Evolutionary conservation across 257 asterid genomes (phyloP).

Genomic region (Verbascum thapsus): DNA sequence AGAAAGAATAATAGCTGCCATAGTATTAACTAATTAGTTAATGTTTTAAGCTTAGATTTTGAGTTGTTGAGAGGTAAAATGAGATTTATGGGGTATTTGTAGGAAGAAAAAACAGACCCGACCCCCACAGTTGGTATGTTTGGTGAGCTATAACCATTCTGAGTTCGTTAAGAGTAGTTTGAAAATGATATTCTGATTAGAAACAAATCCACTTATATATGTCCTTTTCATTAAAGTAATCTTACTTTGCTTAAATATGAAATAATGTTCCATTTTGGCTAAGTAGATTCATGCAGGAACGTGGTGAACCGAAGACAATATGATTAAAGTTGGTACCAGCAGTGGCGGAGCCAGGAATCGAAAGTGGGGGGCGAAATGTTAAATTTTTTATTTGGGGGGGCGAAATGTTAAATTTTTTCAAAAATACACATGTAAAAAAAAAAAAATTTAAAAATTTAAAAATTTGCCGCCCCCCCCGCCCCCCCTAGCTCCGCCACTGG

Average conservation of each 20-base stretch:
- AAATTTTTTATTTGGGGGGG: no score
- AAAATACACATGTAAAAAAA: no score
- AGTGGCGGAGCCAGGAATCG: no score
- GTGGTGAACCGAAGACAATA: background rate
- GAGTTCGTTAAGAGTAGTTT: slow-evolving; percentile 22
- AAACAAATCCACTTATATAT: background rate
- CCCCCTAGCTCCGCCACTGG: no score
- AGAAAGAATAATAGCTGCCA: slow-evolving; percentile 43
- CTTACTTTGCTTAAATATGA: slow-evolving; percentile 29
- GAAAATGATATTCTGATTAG: slow-evolving; percentile 13
- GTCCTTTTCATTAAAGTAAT: no score
- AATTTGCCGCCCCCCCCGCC: no score
- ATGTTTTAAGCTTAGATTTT: background rate
- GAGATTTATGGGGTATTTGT: slow-evolving; percentile 31
- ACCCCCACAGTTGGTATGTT: slow-evolving; percentile 30
- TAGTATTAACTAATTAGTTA: slow-evolving; percentile 9
- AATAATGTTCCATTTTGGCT: slow-evolving; percentile 23
- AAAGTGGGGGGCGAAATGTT: no score
- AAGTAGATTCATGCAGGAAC: background rate
- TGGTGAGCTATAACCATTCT: slow-evolving; percentile 46
- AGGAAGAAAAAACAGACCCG: slow-evolving; percentile 4
- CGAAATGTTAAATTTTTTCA: no score
- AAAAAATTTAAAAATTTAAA: no score
- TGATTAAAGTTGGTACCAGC: slow-evolving; percentile 1
- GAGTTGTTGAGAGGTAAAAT: slow-evolving; percentile 9